phyloP scores from a whole-genome alignment of 2,329 filamentous ascomycete species.

The Chaetomiaceae sp. region DNA sequence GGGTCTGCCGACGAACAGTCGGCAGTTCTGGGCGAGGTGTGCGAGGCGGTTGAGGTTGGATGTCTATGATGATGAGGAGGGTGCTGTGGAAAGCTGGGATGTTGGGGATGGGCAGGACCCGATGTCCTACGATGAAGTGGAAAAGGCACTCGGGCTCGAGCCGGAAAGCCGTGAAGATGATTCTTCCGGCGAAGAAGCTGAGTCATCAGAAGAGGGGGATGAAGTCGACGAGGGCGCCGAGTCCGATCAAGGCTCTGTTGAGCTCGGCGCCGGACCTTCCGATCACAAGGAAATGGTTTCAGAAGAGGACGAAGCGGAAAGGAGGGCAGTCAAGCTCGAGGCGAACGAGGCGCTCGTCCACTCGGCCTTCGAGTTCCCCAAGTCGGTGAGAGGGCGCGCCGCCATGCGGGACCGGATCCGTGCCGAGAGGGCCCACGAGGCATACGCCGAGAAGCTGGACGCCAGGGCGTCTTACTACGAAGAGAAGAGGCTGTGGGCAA shows the following conservation, averaged over 20 bases:
- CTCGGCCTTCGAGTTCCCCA: conserved; percentile 39
- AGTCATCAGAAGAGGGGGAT: conserved; percentile 6
- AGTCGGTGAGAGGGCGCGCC: conserved; percentile 33
- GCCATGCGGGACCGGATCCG: conserved; percentile 38
- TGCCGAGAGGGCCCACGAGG: conserved; percentile 41
- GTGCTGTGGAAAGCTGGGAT: conserved; percentile 10
- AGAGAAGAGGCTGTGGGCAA: conserved; percentile 43
- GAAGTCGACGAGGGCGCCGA: neutral
- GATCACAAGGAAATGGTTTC: neutral
- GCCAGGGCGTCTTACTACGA: conserved; percentile 37
- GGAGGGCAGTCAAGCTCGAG: conserved; percentile 34
- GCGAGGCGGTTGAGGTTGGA: conserved; percentile 47
- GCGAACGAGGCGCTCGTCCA: conserved; percentile 40
- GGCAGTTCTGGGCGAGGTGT: conserved; percentile 44
- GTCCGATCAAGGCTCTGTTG: conserved; percentile 10
- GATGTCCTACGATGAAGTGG: conserved; percentile 44
- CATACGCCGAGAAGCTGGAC: conserved; percentile 42
- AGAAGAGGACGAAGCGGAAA: conserved; percentile 14
- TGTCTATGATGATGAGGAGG: conserved; percentile 38
- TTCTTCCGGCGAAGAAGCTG: neutral
- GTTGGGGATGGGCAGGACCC: conserved; percentile 27
- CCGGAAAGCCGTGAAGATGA: conserved; percentile 2
- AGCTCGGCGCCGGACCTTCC: conserved; percentile 2
- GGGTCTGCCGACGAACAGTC: conserved; percentile 36
- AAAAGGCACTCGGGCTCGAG: conserved; percentile 34